phyloP scores from a whole-genome alignment of 306 rosid species.

The Benincasa hispida region DNA sequence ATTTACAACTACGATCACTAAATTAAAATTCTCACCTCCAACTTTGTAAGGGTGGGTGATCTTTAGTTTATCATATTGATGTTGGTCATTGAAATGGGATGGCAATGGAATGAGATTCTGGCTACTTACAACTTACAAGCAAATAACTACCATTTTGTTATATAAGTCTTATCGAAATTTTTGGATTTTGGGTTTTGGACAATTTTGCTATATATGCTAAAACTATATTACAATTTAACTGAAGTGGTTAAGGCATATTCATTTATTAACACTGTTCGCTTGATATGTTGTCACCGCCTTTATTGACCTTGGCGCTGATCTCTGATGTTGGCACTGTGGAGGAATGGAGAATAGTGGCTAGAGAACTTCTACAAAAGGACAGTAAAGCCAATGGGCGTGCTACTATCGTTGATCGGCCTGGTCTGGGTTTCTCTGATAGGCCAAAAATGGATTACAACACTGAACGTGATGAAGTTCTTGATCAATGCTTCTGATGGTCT shows the following conservation, averaged over 20 bases:
- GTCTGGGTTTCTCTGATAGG: conserved; percentile 82
- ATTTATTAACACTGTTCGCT: background rate
- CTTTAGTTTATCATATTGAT: background rate
- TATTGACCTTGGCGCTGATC: conserved; percentile 16
- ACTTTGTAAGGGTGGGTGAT: background rate
- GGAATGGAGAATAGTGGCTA: conserved; percentile 88
- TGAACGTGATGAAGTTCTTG: conserved; percentile 63
- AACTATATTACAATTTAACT: no score
- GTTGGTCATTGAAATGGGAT: background rate
- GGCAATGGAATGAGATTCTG: background rate
- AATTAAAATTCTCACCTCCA: background rate
- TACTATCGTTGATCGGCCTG: conserved; percentile 95
- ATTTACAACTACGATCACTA: background rate
- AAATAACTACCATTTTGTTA: no score
- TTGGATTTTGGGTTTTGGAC: no score
- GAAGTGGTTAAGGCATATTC: no score
- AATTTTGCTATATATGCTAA: no score
- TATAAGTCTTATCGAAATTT: no score
- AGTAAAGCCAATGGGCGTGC: conserved; percentile 57
- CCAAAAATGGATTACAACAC: conserved; percentile 83
- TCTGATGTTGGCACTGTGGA: conserved; percentile 95
- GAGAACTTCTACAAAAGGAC: conserved; percentile 48
- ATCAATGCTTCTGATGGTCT: conserved; percentile 70
- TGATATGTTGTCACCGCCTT: background rate
- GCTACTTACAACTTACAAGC: no score